These are phyloP conservation scores for Talaromyces amestolkiae DNA, from an alignment of 2,329 filamentous ascomycete species.

Conservation along the genomic window DNA sequence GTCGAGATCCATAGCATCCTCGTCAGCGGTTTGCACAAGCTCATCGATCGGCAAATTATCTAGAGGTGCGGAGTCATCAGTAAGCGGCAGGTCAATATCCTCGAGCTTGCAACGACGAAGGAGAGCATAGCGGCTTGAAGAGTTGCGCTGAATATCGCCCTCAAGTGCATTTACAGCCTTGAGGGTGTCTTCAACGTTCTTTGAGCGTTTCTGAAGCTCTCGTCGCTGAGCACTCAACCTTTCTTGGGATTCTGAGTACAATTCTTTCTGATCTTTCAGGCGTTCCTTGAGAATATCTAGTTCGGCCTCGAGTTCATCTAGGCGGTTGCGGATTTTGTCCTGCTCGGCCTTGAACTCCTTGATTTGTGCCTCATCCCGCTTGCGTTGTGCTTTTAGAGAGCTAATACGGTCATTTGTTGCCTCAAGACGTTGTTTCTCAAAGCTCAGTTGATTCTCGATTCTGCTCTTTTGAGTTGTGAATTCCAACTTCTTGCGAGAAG, in stretches of 20 bases:
- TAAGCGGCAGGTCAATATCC: slow-evolving; percentile 81
- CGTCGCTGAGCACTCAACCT: slow-evolving; percentile 74
- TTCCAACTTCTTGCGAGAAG: slow-evolving; percentile 77
- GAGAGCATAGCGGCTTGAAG: slow-evolving; percentile 76
- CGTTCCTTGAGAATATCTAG: slow-evolving; percentile 72
- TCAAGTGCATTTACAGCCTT: slow-evolving; percentile 78
- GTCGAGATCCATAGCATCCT: slow-evolving; percentile 91
- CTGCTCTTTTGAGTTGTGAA: slow-evolving; percentile 75
- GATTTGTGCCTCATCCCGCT: slow-evolving; percentile 67
- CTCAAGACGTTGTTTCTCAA: slow-evolving; percentile 69
- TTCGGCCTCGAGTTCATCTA: slow-evolving; percentile 71
- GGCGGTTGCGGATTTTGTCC: slow-evolving; percentile 67
- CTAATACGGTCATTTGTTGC: slow-evolving; percentile 68
- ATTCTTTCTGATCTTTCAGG: slow-evolving; percentile 65
- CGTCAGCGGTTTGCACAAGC: slow-evolving; percentile 67
- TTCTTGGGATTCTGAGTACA: slow-evolving; percentile 67
- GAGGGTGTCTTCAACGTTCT: slow-evolving; percentile 72
- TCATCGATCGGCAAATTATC: slow-evolving; percentile 87
- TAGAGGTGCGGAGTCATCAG: slow-evolving; percentile 65
- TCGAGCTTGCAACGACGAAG: slow-evolving; percentile 90
- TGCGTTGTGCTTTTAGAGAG: slow-evolving; percentile 63
- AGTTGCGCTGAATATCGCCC: slow-evolving; percentile 79
- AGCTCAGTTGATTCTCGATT: slow-evolving; percentile 60
- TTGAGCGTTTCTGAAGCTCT: slow-evolving; percentile 79
- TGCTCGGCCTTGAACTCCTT: slow-evolving; percentile 70